Evolutionary conservation across 2,329 filamentous ascomycete genomes (phyloP).

Genomic region (Cladosporium phlei): DNA sequence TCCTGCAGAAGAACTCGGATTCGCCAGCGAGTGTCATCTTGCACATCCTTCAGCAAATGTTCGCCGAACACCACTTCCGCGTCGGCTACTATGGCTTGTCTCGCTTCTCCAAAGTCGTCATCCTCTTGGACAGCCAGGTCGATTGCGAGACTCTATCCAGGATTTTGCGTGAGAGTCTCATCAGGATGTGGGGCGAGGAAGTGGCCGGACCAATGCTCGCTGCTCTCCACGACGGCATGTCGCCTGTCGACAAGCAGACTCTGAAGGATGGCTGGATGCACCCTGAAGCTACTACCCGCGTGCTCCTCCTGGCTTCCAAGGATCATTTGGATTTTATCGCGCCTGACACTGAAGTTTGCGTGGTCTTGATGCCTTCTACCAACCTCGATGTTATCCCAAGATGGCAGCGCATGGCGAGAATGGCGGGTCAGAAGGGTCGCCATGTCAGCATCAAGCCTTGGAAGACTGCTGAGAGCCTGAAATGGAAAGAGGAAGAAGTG

Average conservation of each 20-base stretch:
- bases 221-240: conserved; percentile 1
- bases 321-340: conserved; percentile 5
- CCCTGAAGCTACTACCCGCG: not conserved
- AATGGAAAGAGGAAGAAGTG: conserved; percentile 3
- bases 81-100: conserved; percentile 10
- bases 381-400: conserved; percentile 4
- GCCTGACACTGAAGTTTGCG: conserved; percentile 6
- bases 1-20: conserved; percentile 4
- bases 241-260: conserved; percentile 4
- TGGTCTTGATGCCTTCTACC: conserved; percentile 1
- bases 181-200: conserved; percentile 3
- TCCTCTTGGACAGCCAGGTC: not conserved
- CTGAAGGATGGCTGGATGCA: conserved; percentile 3
- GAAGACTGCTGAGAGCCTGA: not conserved
- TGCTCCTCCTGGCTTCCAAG: conserved; percentile 3
- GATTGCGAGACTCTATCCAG: not conserved
- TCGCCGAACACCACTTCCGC: conserved; percentile 7
- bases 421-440: conserved; percentile 5
- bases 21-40: conserved; percentile 5
- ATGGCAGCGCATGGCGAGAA: conserved; percentile 8
- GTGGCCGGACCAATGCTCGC: not conserved
- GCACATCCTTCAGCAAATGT: conserved; percentile 7
- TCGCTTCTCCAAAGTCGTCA: conserved; percentile 1
- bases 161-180: not conserved
- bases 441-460: conserved; percentile 7